Evolutionary conservation across 2,329 filamentous ascomycete genomes (phyloP).

Genomic region (Tolypocladium ovalisporum): DNA sequence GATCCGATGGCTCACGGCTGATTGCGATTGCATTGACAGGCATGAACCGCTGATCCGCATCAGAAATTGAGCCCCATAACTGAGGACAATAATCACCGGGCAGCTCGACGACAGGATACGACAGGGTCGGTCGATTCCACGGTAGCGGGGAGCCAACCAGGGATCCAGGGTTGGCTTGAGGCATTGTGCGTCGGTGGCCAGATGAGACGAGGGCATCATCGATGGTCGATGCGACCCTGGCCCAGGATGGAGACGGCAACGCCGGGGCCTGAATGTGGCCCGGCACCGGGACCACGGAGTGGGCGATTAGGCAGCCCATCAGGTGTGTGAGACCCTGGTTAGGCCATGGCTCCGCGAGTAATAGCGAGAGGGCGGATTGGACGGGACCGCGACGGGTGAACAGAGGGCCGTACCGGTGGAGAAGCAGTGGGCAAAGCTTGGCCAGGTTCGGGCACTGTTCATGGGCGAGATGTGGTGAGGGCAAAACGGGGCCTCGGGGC

Average conservation of each 20-base stretch:
- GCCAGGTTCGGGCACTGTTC: neutral
- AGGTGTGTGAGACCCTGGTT: neutral
- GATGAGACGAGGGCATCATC: neutral
- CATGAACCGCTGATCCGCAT: neutral
- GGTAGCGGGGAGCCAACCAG: neutral
- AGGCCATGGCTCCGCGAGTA: neutral
- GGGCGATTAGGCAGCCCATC: neutral
- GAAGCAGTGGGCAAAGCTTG: neutral
- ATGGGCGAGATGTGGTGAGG: neutral
- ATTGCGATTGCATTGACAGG: neutral
- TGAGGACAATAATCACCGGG: neutral
- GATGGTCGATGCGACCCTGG: neutral
- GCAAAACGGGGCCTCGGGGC: neutral
- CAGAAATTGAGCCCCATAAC: neutral
- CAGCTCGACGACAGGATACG: neutral
- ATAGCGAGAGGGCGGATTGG: neutral
- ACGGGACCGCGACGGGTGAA: neutral
- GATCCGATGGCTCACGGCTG: neutral
- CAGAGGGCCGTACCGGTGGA: slow-evolving; percentile 7
- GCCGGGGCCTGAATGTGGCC: neutral
- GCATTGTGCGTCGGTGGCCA: neutral
- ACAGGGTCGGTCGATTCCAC: neutral
- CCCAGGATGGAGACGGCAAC: neutral
- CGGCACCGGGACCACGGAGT: neutral
- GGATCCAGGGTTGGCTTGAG: neutral